Evolutionary conservation across 106 monocot genomes (phyloP).

Genomic region (Apostasia ramifera): DNA sequence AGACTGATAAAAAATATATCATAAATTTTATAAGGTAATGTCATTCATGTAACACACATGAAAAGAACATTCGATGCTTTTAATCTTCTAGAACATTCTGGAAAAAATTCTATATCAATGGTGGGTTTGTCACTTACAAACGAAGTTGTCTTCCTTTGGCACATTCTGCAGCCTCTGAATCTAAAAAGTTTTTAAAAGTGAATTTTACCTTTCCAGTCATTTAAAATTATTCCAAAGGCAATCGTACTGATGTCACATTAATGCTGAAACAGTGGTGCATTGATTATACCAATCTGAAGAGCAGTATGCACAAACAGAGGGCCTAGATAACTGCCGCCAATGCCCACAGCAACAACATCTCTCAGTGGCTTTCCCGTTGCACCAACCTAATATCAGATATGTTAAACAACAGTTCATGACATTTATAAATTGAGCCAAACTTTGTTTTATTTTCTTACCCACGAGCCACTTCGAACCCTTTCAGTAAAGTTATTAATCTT

Average conservation of each 20-base stretch:
- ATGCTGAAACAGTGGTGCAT: background rate
- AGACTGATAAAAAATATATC: constrained; percentile 37
- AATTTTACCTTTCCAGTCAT: background rate
- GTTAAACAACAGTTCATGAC: background rate
- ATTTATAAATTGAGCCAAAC: background rate
- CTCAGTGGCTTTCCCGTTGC: constrained; percentile 81
- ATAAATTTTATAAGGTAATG: no score
- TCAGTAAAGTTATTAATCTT: constrained; percentile 83
- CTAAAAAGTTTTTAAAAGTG: constrained; percentile 26
- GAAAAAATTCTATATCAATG: background rate
- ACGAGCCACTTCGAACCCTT: constrained; percentile 72
- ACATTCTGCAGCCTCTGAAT: constrained; percentile 70
- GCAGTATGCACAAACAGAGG: constrained; percentile 95
- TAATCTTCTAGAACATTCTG: no score
- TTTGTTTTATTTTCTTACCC: constrained; percentile 48
- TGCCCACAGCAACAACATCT: constrained; percentile 89
- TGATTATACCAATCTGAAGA: constrained; percentile 78
- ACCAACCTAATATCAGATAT: constrained; percentile 55
- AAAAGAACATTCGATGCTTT: no score
- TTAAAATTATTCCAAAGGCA: background rate
- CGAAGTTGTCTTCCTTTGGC: constrained; percentile 81
- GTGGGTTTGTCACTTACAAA: constrained; percentile 54
- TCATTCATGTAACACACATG: no score
- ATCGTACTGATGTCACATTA: background rate
- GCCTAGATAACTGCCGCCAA: constrained; percentile 93